These are phyloP conservation scores for Pugionium cornutum DNA, from an alignment of 345 rosid species.

Conservation along the genomic window DNA sequence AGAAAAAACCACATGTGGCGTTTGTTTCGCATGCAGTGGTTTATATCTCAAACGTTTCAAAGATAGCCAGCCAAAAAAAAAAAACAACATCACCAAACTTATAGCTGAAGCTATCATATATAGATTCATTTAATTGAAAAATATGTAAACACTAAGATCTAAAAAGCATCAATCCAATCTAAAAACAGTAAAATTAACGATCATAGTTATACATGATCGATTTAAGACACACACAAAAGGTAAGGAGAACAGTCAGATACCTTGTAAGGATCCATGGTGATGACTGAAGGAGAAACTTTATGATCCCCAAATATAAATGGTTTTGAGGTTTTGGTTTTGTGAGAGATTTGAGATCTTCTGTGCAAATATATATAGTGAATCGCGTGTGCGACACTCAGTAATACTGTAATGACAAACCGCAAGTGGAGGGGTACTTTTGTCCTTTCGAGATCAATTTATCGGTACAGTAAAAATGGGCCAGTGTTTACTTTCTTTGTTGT, in stretches of 20 bases:
- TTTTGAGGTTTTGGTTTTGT: slow-evolving; percentile 18
- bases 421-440: slow-evolving; percentile 28
- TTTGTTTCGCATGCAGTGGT: slow-evolving; percentile 21
- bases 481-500: slow-evolving; percentile 36
- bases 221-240: neutral
- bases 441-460: slow-evolving; percentile 23
- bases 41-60: slow-evolving; percentile 25
- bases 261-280: slow-evolving; percentile 46
- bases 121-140: neutral
- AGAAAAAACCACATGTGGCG: slow-evolving; percentile 4
- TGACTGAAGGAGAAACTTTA: slow-evolving; percentile 19
- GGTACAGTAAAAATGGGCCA: slow-evolving; percentile 36
- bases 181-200: neutral
- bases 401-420: too few relatives aligned
- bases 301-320: slow-evolving; percentile 3
- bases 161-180: neutral
- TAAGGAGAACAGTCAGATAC: slow-evolving; percentile 6
- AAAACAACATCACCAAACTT: slow-evolving; percentile 9
- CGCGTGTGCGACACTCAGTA: neutral
- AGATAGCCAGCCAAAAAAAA: slow-evolving; percentile 23
- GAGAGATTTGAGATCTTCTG: slow-evolving; percentile 30
- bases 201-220: neutral
- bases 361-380: slow-evolving; percentile 29
- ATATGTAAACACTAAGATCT: neutral
- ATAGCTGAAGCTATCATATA: slow-evolving; percentile 23